These are phyloP conservation scores for Ceratocystis diversiconidia DNA, from an alignment of 2,329 filamentous ascomycete species.

Conservation along the genomic window DNA sequence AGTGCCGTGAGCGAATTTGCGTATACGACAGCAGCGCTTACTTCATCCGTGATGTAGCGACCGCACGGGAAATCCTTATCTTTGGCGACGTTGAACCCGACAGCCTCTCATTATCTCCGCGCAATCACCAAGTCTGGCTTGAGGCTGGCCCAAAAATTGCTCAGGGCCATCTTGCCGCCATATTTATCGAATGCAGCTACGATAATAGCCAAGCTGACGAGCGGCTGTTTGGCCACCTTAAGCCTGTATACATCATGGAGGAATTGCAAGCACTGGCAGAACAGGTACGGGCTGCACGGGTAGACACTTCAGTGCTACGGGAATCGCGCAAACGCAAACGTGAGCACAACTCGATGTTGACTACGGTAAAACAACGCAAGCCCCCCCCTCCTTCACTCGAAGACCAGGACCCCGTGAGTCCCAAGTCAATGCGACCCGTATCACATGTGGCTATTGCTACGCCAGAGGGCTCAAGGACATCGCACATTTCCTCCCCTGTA, in stretches of 20 bases:
- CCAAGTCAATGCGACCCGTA: constrained; percentile 31
- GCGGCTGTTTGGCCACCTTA: constrained; percentile 75
- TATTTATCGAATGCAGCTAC: constrained; percentile 95
- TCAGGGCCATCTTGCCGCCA: constrained; percentile 54
- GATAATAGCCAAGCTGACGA: constrained; percentile 65
- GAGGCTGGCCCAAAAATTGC: constrained; percentile 78
- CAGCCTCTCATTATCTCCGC: constrained; percentile 63
- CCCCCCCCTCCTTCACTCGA: constrained; percentile 12
- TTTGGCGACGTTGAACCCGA: constrained; percentile 96
- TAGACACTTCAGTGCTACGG: constrained; percentile 19
- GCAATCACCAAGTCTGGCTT: constrained; percentile 72
- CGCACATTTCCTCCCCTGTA: constrained; percentile 11
- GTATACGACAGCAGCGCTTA: constrained; percentile 84
- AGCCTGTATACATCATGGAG: constrained; percentile 65
- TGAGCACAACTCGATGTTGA: constrained; percentile 22
- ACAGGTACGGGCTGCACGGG: constrained; percentile 47
- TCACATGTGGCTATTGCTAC: constrained; percentile 14
- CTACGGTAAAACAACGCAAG: constrained; percentile 17
- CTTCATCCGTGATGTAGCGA: constrained; percentile 67
- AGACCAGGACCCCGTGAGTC: constrained; percentile 37
- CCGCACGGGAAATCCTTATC: constrained; percentile 67
- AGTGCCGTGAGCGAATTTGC: constrained; percentile 39
- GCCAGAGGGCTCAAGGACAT: constrained; percentile 16
- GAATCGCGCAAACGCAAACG: constrained; percentile 52
- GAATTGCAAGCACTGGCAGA: constrained; percentile 61